These are phyloP conservation scores for Cydonia oblonga DNA, from an alignment of 331 rosid genomes.

Conservation along the genomic window DNA sequence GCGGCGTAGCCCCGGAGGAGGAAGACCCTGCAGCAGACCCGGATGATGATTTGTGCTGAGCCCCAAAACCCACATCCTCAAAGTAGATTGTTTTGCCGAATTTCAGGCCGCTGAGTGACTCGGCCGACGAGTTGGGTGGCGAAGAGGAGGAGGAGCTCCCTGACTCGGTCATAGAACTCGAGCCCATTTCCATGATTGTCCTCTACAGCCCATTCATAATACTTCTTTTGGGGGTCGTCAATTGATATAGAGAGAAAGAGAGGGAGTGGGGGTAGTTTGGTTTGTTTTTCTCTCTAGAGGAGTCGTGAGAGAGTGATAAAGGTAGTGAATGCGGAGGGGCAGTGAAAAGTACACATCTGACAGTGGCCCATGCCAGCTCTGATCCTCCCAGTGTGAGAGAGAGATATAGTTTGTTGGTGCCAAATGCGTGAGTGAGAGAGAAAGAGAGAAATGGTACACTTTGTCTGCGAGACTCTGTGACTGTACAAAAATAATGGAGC, in stretches of 20 bases:
- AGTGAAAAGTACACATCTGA: conserved; percentile 44
- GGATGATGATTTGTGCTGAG: conserved; percentile 16
- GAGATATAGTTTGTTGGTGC: background rate
- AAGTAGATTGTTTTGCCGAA: conserved; percentile 67
- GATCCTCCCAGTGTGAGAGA: background rate
- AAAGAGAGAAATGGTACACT: background rate
- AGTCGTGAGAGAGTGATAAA: conserved; percentile 1
- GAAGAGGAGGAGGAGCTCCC: conserved; percentile 42
- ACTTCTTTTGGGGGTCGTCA: background rate
- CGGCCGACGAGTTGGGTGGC: conserved; percentile 43
- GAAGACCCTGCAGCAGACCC: conserved; percentile 8
- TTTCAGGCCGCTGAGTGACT: conserved; percentile 58
- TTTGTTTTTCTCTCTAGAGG: background rate
- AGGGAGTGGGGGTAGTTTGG: background rate
- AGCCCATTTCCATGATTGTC: conserved; percentile 35
- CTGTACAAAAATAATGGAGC: conserved; percentile 11
- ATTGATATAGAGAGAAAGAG: background rate
- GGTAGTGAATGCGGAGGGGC: conserved; percentile 11
- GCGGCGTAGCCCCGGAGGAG: conserved; percentile 18
- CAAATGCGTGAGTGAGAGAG: background rate
- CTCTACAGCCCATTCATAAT: conserved; percentile 28
- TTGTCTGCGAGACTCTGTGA: background rate
- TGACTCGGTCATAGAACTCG: conserved; percentile 35
- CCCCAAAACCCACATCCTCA: conserved; percentile 43
- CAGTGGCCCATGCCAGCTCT: conserved; percentile 62